These are phyloP conservation scores for Hortiboletus campestris DNA, from an alignment of 768 basidiomycete species.

Conservation along the genomic window DNA sequence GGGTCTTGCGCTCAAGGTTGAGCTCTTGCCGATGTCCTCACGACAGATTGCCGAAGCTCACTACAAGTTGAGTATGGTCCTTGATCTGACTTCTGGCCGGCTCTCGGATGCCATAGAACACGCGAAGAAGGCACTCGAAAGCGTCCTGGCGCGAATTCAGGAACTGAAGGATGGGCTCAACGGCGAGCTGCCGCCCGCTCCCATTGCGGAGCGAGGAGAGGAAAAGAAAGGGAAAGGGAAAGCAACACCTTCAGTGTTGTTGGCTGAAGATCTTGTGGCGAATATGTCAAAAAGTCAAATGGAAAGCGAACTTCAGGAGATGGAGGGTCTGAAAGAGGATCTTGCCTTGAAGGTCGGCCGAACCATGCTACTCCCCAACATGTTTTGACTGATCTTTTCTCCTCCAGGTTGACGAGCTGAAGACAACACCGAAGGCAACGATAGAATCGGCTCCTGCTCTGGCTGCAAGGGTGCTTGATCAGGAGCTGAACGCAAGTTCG, in stretches of 20 bases:
- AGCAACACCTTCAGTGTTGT: conserved; percentile 41
- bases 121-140: conserved; percentile 75
- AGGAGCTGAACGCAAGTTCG: conserved; percentile 54
- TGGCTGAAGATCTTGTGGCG: conserved; percentile 50
- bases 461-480: conserved; percentile 68
- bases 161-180: conserved; percentile 51
- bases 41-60: conserved; percentile 93
- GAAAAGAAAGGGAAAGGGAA: conserved; percentile 74
- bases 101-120: conserved; percentile 80
- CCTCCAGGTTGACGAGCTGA: conserved; percentile 83
- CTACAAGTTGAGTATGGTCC: conserved; percentile 90
- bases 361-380: background rate
- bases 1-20: conserved; percentile 68
- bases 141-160: conserved; percentile 67
- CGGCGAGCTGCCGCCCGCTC: conserved; percentile 34
- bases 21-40: conserved; percentile 80
- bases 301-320: conserved; percentile 76
- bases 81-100: conserved; percentile 85
- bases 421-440: conserved; percentile 68
- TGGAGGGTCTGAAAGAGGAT: conserved; percentile 73
- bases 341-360: conserved; percentile 72
- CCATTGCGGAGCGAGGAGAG: conserved; percentile 32
- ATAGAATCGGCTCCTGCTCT: conserved; percentile 63
- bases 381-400: background rate
- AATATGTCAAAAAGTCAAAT: conserved; percentile 74